Evolutionary conservation across 2,329 filamentous ascomycete genomes (phyloP), one percentile per base, ranked within the genome.

Genomic region (Aspergillus amoenus): DNA sequence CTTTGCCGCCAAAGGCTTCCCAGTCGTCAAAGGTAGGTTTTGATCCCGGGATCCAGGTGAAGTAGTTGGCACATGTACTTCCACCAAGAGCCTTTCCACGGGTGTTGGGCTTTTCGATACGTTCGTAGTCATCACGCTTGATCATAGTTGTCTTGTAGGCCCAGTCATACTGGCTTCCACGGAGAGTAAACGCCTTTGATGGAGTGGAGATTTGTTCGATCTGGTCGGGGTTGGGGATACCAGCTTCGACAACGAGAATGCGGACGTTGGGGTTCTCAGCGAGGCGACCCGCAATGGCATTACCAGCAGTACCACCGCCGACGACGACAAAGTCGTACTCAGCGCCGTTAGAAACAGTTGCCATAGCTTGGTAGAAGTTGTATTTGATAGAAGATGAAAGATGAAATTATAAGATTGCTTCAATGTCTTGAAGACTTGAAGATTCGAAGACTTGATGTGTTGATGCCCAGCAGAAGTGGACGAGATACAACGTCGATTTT

Each of bases 31-130:
- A 87, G 0, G 84, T 87, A 3, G 77, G 76, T 53, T 80, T 79
- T 55, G 78, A 82, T 2, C 84, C 85, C 1, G 80, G 83, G 5
- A 85, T 76, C 84, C 84, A 88, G 13, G 84, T 86, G 69, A 82
- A 86, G 68, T 87, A 88, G 72, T 88, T 88, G 50, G 84, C 68
- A 40, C 76, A 82, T 0, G 79, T 81, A 58, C 81, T 83, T 13
- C 85, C 84, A 40, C 84, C 84, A 0, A 87, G 81, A 2, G 77
- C 77, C 70, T 84, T 84, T 11, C 85, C 82, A 43, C 84, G 79
- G 11, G 84, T 85, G 66, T 87, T 86, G 45, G 83, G 84, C 73
- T 86, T 86, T 66, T 87, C 84, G 39, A 86, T 74, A 13, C 84
- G 81, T 49, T 81, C 80, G 65, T 86, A 87, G 63, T 87, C 68